Conservation (phyloP, 176 grass and related monocot genomes). For the Carex littledalei region DNA sequence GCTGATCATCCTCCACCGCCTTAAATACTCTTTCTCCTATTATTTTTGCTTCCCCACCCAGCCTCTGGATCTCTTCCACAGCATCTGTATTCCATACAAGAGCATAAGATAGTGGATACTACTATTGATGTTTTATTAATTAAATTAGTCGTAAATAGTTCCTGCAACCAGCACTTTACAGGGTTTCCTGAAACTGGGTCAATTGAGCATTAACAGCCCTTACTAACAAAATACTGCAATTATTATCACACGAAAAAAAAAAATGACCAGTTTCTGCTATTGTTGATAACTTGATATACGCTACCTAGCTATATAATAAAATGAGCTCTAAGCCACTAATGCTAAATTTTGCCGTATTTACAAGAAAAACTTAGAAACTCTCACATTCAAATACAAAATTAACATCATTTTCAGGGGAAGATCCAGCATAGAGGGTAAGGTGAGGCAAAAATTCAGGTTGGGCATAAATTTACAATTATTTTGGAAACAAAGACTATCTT, state of each 20-base stretch:
- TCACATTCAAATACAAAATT: neutral
- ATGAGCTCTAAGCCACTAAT: neutral
- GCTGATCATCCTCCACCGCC: neutral
- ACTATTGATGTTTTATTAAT: neutral
- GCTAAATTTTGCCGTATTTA: neutral
- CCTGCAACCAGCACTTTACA: neutral
- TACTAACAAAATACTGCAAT: neutral
- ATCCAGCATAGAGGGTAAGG: neutral
- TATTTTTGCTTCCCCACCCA: conserved; percentile 8
- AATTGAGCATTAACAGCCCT: neutral
- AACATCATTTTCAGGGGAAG: neutral
- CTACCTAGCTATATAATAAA: neutral
- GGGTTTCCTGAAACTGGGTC: neutral
- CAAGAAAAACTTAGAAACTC: neutral
- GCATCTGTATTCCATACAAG: conserved; percentile 2
- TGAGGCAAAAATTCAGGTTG: neutral
- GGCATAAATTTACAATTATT: neutral
- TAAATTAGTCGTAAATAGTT: neutral
- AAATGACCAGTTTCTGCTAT: neutral
- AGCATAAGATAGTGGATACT: neutral
- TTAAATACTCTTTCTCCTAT: conserved; percentile 12
- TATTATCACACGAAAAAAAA: neutral
- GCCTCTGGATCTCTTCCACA: neutral
- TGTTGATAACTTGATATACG: neutral
- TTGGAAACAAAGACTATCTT: neutral